Base-by-base conservation (phyloP, 345 rosid genomes). In the Melastoma malabathricum region DNA sequence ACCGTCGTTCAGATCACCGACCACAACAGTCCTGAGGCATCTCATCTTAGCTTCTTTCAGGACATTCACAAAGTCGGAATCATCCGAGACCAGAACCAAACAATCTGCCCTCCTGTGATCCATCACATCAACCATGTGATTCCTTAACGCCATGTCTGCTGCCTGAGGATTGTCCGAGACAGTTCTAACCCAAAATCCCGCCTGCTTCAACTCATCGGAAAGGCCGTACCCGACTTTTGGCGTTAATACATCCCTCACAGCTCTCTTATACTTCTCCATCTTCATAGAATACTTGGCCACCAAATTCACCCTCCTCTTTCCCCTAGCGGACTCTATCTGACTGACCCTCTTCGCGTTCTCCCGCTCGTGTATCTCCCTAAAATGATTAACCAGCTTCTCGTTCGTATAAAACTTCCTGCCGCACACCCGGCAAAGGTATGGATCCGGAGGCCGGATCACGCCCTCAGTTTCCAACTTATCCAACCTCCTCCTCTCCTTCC, bases 81-180 rank as follows among this genome's bases (percentile, higher is more conserved):
- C 96, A 72, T 89, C 92, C 1, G 94, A 81, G 4, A 86, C 89
- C 52, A 89, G 75, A 64, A 89, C 79, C 54, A 89, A 54, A 64
- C 95, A 89, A 18, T 83, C 86, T 2, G 75, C 88, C 61, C 64
- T 66, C 70, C 81, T 76, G 59, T 63, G 76, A 60, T 83, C 89
- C 89, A 86, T 83, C 59, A 82, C 59, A 59, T 86, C 79, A 27
- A 79, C 74, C 70, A 89, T 80, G 47, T 78, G 88, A 53, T 72
- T 72, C 70, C 73, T 84, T 74, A 84, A 71, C 1, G 83, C 95
- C 27, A 65, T 50, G 65, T 80, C 89, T 0, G 82, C 89, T 2
- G 84, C 83, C 68, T 80, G 83, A n/a, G 97, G 90, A 70, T 68
- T 75, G 64, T 82, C 75, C 0, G 75, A 68, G 7, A 84, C 95